A percentile compares a stretch with the other conserved stretches of the same genome.
phyloP scores from a whole-genome alignment of 768 basidiomycete species.

The Roridomyces roridus region DNA sequence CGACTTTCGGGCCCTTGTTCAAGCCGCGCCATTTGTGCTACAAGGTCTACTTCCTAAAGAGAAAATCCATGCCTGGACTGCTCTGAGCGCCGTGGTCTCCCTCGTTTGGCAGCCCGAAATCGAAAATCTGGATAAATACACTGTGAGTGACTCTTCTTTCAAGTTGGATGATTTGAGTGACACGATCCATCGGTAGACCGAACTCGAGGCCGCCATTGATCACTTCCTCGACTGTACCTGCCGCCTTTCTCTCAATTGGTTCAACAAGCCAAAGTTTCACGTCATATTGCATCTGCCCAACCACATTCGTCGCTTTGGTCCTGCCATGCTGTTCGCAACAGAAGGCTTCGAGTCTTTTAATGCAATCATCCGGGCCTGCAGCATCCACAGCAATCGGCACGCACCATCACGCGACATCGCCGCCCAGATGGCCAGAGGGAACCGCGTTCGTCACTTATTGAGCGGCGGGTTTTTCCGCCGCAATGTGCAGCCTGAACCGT shows the following conservation, averaged over 20 bases:
- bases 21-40: constrained; percentile 44
- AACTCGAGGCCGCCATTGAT: constrained; percentile 36
- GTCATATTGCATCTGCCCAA: constrained; percentile 42
- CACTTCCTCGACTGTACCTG: constrained; percentile 41
- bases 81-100: constrained; percentile 38
- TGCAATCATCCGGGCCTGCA: constrained; percentile 30
- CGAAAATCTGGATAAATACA: constrained; percentile 34
- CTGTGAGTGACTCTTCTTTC: constrained; percentile 31
- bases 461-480: constrained; percentile 25
- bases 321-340: constrained; percentile 49
- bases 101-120: constrained; percentile 50
- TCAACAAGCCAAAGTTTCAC: constrained; percentile 54
- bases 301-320: constrained; percentile 47
- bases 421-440: constrained; percentile 18
- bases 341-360: constrained; percentile 51
- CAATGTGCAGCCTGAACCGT: no score
- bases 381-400: constrained; percentile 36
- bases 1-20: constrained; percentile 39
- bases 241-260: constrained; percentile 37
- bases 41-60: constrained; percentile 39
- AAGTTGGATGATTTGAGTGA: neutral
- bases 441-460: constrained; percentile 27
- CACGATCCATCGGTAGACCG: constrained; percentile 22
- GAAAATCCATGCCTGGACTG: constrained; percentile 37
- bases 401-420: constrained; percentile 35